A percentile compares a stretch with the other conserved stretches of the same genome.
phyloP scores from a whole-genome alignment of 441 rosid species.

The Euphorbia corollata region DNA sequence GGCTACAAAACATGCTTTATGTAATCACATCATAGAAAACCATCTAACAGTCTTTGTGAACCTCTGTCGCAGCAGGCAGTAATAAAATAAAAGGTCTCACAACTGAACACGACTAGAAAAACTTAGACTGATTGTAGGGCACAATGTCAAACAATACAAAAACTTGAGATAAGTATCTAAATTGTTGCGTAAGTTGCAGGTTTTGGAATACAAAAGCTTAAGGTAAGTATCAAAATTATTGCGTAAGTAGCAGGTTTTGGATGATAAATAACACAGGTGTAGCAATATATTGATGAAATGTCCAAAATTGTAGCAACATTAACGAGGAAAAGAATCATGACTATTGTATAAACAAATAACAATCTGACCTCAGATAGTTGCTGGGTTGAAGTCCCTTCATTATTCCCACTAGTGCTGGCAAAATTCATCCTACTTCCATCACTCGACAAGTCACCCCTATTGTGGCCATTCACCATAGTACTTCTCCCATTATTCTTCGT shows the following conservation, averaged over 20 bases:
- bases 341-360: not conserved
- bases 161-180: not conserved
- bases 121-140: not conserved
- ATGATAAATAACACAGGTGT: not conserved
- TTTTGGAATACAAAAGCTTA: not conserved
- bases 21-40: constrained; percentile 4
- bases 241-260: not conserved
- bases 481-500: constrained; percentile 49
- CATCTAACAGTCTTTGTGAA: not conserved
- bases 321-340: constrained; percentile 3
- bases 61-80: too few species aligned
- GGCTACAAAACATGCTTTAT: not conserved
- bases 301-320: not conserved
- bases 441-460: constrained; percentile 28
- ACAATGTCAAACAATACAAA: not conserved
- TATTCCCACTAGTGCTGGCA: constrained; percentile 19
- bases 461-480: constrained; percentile 36
- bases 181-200: not conserved
- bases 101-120: not conserved
- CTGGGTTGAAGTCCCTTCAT: constrained; percentile 29
- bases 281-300: not conserved
- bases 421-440: constrained; percentile 27
- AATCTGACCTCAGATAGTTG: constrained; percentile 56
- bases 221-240: not conserved
- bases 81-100: not conserved